Base-by-base conservation (phyloP, 169 alveolate species). In the Plasmodium reichenowi region DNA sequence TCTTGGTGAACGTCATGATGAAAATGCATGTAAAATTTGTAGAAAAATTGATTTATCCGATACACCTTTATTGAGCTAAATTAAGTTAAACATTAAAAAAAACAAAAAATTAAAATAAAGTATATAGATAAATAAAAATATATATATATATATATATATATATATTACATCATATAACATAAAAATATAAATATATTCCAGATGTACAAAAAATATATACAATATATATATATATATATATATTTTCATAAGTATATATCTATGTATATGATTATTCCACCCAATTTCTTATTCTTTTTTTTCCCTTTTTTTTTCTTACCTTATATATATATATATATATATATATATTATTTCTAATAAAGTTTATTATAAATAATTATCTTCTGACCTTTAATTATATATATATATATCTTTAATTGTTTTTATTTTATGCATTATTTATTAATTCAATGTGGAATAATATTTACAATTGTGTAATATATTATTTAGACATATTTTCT, bases 1-100 rank as follows among this genome's bases (percentile, higher is more conserved):
- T 70, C 91, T 93, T 54, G 94, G 94, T n/a, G 93, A 87, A 7
- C 93, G 86, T n/a, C 94, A 91, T 89, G 94, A 93, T 60, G 95
- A 93, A 64, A 93, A 93, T 90, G 74, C 78, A 50, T 93, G 95
- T 70, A 93, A 86, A 13, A 88, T 93, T 20, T 93, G 95, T 74
- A 80, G 93, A 73, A 74, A 88, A 74, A 90, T 93, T 47, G 95
- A 93, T 72, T 87, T 93, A 38, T 93, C 95, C 24, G 95, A 93
- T 38, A 93, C 95, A 5, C 95, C 95, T n/a, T 78, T 93, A 58
- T 73, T 93, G 74, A 90, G 68, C 74, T 93, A 71, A 93, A 26
- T 26, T 64, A 62, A 38, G 70, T 15, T 20, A 17, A 20, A n/a
- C 38, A 56, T 26, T 47, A 62, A 32, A 20, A 73, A 12, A n/a